Percentiles rank a stretch among this genome's conserved stretches.
Conservation (phyloP, 169 alveolate genomes). For the Plasmodium reichenowi region DNA sequence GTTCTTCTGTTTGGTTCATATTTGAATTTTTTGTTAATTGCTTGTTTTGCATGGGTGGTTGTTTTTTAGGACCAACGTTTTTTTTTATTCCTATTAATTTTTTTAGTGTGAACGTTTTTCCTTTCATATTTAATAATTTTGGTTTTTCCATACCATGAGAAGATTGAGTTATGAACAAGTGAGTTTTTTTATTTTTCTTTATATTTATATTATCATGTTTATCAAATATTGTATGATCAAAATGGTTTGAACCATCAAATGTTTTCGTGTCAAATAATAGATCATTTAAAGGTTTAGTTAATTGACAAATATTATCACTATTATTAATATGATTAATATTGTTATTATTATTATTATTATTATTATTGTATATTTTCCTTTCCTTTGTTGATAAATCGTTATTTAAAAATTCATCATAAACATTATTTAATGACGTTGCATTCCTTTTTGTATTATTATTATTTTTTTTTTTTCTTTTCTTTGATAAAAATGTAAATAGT, state of each 20-base stretch:
- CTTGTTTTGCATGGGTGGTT: slow-evolving; percentile 10
- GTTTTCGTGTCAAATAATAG: too few relatives aligned
- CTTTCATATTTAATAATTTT: slow-evolving; percentile 13
- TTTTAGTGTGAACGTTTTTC: slow-evolving; percentile 37
- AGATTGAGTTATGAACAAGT: slow-evolving; percentile 35
- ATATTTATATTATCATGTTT: slow-evolving; percentile 7
- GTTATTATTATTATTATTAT: not conserved
- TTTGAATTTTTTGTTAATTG: not conserved
- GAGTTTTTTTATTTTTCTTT: not conserved
- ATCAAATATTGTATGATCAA: not conserved
- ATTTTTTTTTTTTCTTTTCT: slow-evolving; percentile 37
- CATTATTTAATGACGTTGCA: too few relatives aligned
- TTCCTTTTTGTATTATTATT: not conserved
- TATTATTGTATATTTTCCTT: too few relatives aligned
- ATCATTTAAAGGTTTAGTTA: too few relatives aligned
- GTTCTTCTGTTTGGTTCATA: not conserved
- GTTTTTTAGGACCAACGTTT: slow-evolving; percentile 7
- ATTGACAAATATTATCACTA: too few relatives aligned
- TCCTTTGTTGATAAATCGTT: too few relatives aligned
- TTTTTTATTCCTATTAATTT: slow-evolving; percentile 31
- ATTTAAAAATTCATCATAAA: too few relatives aligned
- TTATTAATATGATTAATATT: not conserved
- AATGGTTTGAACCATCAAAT: too few relatives aligned
- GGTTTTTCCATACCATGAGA: slow-evolving; percentile 72
- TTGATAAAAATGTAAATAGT: slow-evolving; percentile 42